Conservation (phyloP, 768 basidiomycete species). For the Lactarius hengduanensis region DNA sequence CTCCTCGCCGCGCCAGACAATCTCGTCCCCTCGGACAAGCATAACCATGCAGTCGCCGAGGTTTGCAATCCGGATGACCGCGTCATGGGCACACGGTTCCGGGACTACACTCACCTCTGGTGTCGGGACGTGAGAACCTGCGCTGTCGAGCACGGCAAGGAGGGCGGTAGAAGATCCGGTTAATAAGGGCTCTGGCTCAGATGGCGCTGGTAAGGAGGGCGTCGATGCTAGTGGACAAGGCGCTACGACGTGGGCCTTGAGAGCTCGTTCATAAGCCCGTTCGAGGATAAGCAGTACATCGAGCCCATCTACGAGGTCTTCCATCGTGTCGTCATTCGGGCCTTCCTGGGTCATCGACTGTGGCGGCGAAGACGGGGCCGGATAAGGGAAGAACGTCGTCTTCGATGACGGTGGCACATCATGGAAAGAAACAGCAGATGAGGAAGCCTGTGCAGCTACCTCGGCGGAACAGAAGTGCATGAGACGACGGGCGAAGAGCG, state of each 20-base stretch:
- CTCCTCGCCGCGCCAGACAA: slow-evolving; percentile 85
- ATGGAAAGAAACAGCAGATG: slow-evolving; percentile 24
- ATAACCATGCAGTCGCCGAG: slow-evolving; percentile 87
- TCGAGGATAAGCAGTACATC: slow-evolving; percentile 69
- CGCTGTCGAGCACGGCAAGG: slow-evolving; percentile 54
- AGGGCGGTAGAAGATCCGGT: slow-evolving; percentile 69
- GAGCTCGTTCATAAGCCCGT: slow-evolving; percentile 63
- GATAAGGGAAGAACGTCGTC: slow-evolving; percentile 1
- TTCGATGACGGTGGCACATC: slow-evolving; percentile 8
- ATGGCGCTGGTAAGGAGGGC: slow-evolving; percentile 21
- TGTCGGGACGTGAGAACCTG: slow-evolving; percentile 29
- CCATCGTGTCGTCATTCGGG: slow-evolving; percentile 44
- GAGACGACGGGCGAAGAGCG: slow-evolving; percentile 71
- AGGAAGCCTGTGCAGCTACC: slow-evolving; percentile 37
- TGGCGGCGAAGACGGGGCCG: slow-evolving; percentile 1
- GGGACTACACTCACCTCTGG: slow-evolving; percentile 42
- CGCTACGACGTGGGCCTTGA: slow-evolving; percentile 55
- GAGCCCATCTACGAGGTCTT: slow-evolving; percentile 66
- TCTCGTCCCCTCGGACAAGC: slow-evolving; percentile 73
- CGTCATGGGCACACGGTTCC: slow-evolving; percentile 40
- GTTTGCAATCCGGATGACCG: slow-evolving; percentile 78
- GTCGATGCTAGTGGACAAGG: slow-evolving; percentile 25
- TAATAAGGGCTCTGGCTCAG: slow-evolving; percentile 42
- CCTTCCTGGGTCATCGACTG: slow-evolving; percentile 40
- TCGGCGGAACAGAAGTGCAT: slow-evolving; percentile 85